Percentiles rank a stretch among this genome's conserved stretches.
phyloP scores from a whole-genome alignment of 495 filamentous ascomycete species.

The Monascus purpureus region DNA sequence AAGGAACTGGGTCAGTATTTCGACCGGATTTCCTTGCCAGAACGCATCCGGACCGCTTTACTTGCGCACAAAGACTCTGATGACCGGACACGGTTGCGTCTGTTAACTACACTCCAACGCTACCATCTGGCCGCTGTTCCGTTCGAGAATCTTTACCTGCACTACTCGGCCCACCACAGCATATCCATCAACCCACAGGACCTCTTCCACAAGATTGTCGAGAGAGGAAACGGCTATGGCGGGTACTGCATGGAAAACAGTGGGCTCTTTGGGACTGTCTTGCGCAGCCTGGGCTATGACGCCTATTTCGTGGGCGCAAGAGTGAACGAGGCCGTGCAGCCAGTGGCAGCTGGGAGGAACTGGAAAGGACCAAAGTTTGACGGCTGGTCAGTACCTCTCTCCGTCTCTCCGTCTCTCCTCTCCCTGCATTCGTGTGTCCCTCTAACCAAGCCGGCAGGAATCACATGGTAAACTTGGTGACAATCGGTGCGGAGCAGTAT shows the following conservation, averaged over 20 bases:
- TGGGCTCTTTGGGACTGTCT: slow-evolving; percentile 42
- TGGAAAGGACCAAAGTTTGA: slow-evolving; percentile 8
- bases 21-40: too few species aligned
- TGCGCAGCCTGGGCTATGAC: slow-evolving; percentile 43
- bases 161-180: slow-evolving; percentile 34
- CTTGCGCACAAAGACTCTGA: too few species aligned
- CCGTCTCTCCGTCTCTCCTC: not conserved
- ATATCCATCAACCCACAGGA: slow-evolving; percentile 39
- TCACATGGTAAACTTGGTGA: slow-evolving; percentile 56
- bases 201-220: slow-evolving; percentile 50
- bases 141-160: slow-evolving; percentile 46
- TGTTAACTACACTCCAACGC: slow-evolving; percentile 7
- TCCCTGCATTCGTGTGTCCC: not conserved
- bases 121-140: slow-evolving; percentile 43
- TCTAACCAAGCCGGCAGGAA: slow-evolving; percentile 7
- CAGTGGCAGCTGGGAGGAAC: slow-evolving; percentile 7
- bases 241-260: slow-evolving; percentile 67
- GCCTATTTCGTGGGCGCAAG: slow-evolving; percentile 27
- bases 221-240: slow-evolving; percentile 29
- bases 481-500: slow-evolving; percentile 32
- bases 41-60: too few species aligned
- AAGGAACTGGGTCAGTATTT: too few species aligned
- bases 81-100: too few species aligned
- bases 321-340: slow-evolving; percentile 6
- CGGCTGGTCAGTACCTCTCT: slow-evolving; percentile 6